These are phyloP conservation scores for Aspergillus calidoustus DNA, from an alignment of 2,329 filamentous ascomycete genomes.

Conservation along the genomic window DNA sequence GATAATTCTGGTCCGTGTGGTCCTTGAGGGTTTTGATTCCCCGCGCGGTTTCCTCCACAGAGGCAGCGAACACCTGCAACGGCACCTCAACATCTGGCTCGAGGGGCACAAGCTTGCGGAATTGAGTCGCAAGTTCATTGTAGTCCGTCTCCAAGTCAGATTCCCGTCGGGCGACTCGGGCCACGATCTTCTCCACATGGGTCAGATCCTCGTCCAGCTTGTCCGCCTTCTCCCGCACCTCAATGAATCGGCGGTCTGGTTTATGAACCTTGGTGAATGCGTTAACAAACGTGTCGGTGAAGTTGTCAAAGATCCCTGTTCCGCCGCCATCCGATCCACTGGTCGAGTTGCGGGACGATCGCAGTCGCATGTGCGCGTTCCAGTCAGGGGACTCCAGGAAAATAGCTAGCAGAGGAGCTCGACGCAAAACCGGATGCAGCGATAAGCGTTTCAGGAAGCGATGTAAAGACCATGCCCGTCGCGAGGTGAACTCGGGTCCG, in stretches of 20 bases:
- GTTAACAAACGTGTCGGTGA: slow-evolving; percentile 95
- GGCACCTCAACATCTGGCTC: slow-evolving; percentile 85
- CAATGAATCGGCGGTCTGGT: slow-evolving; percentile 90
- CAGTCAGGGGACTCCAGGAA: slow-evolving; percentile 94
- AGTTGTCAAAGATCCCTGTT: slow-evolving; percentile 84
- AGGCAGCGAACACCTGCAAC: slow-evolving; percentile 83
- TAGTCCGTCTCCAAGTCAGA: slow-evolving; percentile 87
- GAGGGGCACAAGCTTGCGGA: slow-evolving; percentile 87
- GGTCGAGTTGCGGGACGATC: slow-evolving; percentile 68
- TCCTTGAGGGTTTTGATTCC: slow-evolving; percentile 84
- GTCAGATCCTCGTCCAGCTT: slow-evolving; percentile 93
- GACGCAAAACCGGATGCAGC: slow-evolving; percentile 84
- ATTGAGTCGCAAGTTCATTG: slow-evolving; percentile 87
- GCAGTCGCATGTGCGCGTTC: slow-evolving; percentile 91
- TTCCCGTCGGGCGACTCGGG: slow-evolving; percentile 84
- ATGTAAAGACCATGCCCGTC: slow-evolving; percentile 86
- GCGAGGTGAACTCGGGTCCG: slow-evolving; percentile 85
- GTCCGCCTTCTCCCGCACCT: slow-evolving; percentile 88
- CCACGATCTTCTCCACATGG: slow-evolving; percentile 95
- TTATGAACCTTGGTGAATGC: slow-evolving; percentile 97
- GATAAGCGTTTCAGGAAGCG: slow-evolving; percentile 87
- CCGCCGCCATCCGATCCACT: slow-evolving; percentile 48
- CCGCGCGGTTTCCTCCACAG: slow-evolving; percentile 79
- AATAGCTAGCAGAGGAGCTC: slow-evolving; percentile 78
- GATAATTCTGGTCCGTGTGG: slow-evolving; percentile 92